phyloP scores from a whole-genome alignment of 1,139 yeast species.

The Blastobotrys illinoisensis region DNA sequence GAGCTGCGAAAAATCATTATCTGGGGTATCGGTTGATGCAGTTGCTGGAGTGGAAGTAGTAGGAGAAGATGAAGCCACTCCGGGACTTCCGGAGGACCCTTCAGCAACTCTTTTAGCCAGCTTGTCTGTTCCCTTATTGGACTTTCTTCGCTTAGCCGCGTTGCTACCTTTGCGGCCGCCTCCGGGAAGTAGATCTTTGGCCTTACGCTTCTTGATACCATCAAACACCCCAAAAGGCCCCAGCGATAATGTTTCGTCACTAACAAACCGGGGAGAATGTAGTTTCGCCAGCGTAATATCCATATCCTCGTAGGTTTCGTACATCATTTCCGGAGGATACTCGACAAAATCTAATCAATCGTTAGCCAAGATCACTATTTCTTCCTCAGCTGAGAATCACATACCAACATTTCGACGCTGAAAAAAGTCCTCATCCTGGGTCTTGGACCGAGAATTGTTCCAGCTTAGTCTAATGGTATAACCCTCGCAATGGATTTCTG shows the following conservation, averaged over 20 bases:
- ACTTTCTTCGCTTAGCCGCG: neutral
- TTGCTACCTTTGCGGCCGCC: slow-evolving; percentile 1
- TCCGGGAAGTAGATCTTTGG: slow-evolving; percentile 1
- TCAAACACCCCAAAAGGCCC: slow-evolving; percentile 87
- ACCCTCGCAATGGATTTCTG: slow-evolving; percentile 69
- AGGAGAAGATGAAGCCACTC: neutral
- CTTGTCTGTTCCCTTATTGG: neutral
- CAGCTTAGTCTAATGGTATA: slow-evolving; percentile 77
- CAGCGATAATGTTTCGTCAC: slow-evolving; percentile 49
- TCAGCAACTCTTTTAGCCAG: slow-evolving; percentile 5
- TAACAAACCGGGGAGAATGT: slow-evolving; percentile 46
- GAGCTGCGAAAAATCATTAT: slow-evolving; percentile 2
- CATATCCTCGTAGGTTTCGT: slow-evolving; percentile 75
- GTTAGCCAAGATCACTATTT: neutral
- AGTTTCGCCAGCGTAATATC: slow-evolving; percentile 62
- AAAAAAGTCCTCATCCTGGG: slow-evolving; percentile 41
- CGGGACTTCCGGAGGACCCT: neutral
- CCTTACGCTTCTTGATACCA: slow-evolving; percentile 25
- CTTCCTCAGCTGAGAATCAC: neutral
- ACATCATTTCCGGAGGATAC: slow-evolving; percentile 55
- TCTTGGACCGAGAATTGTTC: slow-evolving; percentile 38
- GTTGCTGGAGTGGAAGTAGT: slow-evolving; percentile 7
- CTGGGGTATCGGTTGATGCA: slow-evolving; percentile 4
- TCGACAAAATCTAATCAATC: slow-evolving; percentile 48
- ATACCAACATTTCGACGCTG: slow-evolving; percentile 54